Evolutionary conservation across 2,329 filamentous ascomycete genomes (phyloP), one percentile per base, ranked within the genome.

Genomic region (Claviceps paspali): DNA sequence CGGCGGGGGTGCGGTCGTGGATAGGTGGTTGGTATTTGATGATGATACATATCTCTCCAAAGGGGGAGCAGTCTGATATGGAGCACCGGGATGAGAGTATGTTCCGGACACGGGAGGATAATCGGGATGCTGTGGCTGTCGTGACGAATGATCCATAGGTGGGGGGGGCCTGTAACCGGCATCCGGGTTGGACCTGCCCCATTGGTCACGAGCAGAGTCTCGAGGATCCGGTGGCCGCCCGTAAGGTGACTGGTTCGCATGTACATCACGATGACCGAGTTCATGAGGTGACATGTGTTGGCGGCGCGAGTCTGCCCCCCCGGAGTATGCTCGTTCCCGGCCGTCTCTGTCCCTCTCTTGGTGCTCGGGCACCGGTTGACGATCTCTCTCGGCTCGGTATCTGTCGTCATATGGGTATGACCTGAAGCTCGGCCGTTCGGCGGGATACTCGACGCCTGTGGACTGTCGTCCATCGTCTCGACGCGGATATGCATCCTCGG

Each of bases 351-450:
- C 61, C 7, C 62, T 51, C 33, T 66, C 62, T 6, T 62, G 52
- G 30, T 59, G 51, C 28, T 68, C 64, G 36, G 55, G 53, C 31
- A 66, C 66, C 38, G 60, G 54, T 37, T 62, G 57, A 21, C 64
- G 57, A 34, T 70, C 68, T 31, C 62, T 59, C 38, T 69, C 68
- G 11, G 59, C 53, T 39, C 67, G 59, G 38, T 64, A 73, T 30
- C 68, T 65, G 15, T 74, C 70, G 39, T 77, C 71, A 44, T 68
- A 73, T 2, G 53, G 50, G 36, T 55, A 55, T 3, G 56, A 51
- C 33, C 68, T 64, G 11, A 64, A 47, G 2, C 60, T 56, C 10
- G 60, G 56, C 36, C 67, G 61, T 32, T 76, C 71, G 0, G 63
- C 61, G 41, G 70, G 69, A 47, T 73, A 74, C 37, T 74, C 70